Evolutionary conservation across 495 filamentous ascomycete genomes (phyloP).

Genomic region (Penicillium turbatum): DNA sequence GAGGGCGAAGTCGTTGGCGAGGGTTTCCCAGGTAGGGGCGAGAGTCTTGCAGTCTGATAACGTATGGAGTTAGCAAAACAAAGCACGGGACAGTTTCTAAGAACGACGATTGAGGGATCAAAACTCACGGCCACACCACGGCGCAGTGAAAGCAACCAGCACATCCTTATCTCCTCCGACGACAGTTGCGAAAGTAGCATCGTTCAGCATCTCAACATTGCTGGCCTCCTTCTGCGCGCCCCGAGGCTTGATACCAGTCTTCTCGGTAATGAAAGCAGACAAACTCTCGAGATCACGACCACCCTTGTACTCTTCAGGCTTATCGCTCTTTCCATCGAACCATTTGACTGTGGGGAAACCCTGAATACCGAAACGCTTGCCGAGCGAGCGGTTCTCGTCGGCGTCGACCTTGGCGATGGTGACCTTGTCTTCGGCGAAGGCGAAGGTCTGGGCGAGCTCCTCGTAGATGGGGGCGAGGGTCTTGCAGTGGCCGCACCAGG

Average conservation of each 20-base stretch:
- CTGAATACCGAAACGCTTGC: slow-evolving; percentile 79
- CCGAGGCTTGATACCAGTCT: slow-evolving; percentile 79
- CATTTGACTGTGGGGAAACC: slow-evolving; percentile 97
- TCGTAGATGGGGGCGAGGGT: slow-evolving; percentile 92
- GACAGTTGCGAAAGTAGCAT: slow-evolving; percentile 67
- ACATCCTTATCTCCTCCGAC: slow-evolving; percentile 87
- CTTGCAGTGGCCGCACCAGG: slow-evolving; percentile 99
- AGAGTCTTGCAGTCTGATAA: slow-evolving; percentile 88
- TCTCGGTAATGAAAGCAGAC: slow-evolving; percentile 73
- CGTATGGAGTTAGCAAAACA: slow-evolving; percentile 23
- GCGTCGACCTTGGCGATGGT: slow-evolving; percentile 94
- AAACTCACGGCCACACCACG: slow-evolving; percentile 93
- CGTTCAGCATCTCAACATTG: slow-evolving; percentile 73
- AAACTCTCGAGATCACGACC: slow-evolving; percentile 87
- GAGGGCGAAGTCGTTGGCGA: slow-evolving; percentile 75
- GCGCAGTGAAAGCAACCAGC: slow-evolving; percentile 92
- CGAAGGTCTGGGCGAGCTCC: slow-evolving; percentile 74
- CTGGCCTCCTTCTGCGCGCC: slow-evolving; percentile 66
- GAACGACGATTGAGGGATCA: slow-evolving; percentile 1
- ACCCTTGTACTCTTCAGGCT: slow-evolving; percentile 78
- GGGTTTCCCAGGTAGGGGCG: slow-evolving; percentile 83
- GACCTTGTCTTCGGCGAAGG: slow-evolving; percentile 73
- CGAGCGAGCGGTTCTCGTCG: slow-evolving; percentile 78
- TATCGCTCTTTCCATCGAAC: slow-evolving; percentile 95
- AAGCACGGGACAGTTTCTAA: too few relatives aligned